These are phyloP conservation scores for Dactylellina cionopaga DNA, from an alignment of 2,329 filamentous ascomycete genomes.

Conservation along the genomic window DNA sequence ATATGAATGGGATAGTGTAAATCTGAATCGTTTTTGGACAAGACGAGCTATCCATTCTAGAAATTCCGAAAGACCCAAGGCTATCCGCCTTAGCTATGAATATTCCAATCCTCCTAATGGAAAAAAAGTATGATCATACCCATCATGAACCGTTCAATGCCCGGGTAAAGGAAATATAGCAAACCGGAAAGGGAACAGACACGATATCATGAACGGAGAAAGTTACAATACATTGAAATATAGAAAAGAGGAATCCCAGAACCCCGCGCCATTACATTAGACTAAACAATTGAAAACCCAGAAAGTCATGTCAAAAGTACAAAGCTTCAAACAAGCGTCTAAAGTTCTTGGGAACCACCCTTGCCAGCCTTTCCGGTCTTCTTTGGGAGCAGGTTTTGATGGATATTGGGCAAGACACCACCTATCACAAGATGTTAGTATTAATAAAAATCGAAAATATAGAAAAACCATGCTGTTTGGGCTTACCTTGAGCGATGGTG, in stretches of 20 bases:
- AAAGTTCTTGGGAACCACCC: conserved; percentile 93
- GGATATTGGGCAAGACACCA: conserved; percentile 51
- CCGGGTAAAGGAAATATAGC: conserved; percentile 35
- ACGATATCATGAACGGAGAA: conserved; percentile 43
- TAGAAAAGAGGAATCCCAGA: conserved; percentile 51
- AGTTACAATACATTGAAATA: conserved; percentile 53
- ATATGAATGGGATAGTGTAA: neutral
- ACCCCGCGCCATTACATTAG: conserved; percentile 54
- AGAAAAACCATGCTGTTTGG: neutral
- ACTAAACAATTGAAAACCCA: conserved; percentile 38
- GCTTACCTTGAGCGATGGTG: conserved; percentile 74
- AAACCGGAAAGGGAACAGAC: conserved; percentile 45
- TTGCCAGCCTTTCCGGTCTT: conserved; percentile 97
- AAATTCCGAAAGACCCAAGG: too few relatives aligned
- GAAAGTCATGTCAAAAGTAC: conserved; percentile 42
- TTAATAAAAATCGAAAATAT: neutral
- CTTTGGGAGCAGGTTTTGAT: conserved; percentile 93
- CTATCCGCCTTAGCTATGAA: too few relatives aligned
- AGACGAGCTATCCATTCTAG: too few relatives aligned
- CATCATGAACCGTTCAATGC: conserved; percentile 51
- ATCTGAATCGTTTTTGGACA: neutral
- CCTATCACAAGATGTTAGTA: conserved; percentile 60
- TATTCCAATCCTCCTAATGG: conserved; percentile 18
- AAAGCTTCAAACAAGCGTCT: conserved; percentile 66
- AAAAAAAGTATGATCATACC: conserved; percentile 47